phyloP scores from a whole-genome alignment of 495 filamentous ascomycete genomes.

The Tuber borchii region DNA sequence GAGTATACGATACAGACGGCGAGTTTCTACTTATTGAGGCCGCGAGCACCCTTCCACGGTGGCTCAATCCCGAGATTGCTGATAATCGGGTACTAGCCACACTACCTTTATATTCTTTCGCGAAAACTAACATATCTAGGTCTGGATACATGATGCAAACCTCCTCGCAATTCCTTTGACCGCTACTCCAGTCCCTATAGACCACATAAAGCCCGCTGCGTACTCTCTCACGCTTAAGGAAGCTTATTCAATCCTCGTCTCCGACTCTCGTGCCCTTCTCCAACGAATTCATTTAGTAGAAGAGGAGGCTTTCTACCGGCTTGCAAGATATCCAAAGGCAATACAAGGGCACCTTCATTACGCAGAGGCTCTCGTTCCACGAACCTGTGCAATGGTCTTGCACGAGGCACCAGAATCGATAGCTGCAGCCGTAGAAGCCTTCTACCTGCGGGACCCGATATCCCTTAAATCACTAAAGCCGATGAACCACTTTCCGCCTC shows the following conservation, averaged over 20 bases:
- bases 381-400: slow-evolving; percentile 74
- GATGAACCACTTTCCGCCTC: slow-evolving; percentile 58
- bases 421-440: slow-evolving; percentile 77
- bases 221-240: slow-evolving; percentile 32
- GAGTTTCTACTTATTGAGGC: slow-evolving; percentile 95
- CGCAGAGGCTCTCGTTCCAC: slow-evolving; percentile 63
- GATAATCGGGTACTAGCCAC: slow-evolving; percentile 58
- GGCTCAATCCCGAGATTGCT: slow-evolving; percentile 88
- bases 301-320: slow-evolving; percentile 80
- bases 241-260: slow-evolving; percentile 18
- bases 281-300: slow-evolving; percentile 53
- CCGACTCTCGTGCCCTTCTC: slow-evolving; percentile 7
- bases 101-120: neutral
- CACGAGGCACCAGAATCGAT: slow-evolving; percentile 65
- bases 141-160: slow-evolving; percentile 70
- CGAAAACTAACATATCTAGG: slow-evolving; percentile 41
- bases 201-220: slow-evolving; percentile 14
- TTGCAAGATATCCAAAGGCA: slow-evolving; percentile 66
- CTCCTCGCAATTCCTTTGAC: slow-evolving; percentile 64
- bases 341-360: slow-evolving; percentile 64
- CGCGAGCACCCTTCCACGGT: slow-evolving; percentile 75
- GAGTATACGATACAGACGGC: slow-evolving; percentile 78
- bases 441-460: slow-evolving; percentile 85
- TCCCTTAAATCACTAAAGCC: slow-evolving; percentile 62
- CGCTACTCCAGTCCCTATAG: slow-evolving; percentile 20